Percentiles rank a stretch among this genome's conserved stretches.
These are phyloP conservation scores for Colletotrichum graminicola DNA, from an alignment of 2,329 filamentous ascomycete genomes.

Conservation along the genomic window DNA sequence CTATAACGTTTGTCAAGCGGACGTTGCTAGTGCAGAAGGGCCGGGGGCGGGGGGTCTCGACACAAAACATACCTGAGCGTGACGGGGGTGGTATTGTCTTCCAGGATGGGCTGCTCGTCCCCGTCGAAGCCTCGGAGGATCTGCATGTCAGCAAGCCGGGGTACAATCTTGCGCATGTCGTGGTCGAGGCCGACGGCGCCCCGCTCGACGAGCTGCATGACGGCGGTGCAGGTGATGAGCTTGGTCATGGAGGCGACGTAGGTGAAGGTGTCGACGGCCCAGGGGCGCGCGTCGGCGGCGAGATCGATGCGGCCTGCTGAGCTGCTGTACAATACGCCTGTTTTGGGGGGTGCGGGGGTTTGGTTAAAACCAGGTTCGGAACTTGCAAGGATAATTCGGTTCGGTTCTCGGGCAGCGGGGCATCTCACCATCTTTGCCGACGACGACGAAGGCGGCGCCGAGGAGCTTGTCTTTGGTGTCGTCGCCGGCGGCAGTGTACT, in stretches of 20 bases:
- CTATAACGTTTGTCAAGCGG: constrained; percentile 40
- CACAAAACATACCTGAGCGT: constrained; percentile 51
- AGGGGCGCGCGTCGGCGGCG: constrained; percentile 47
- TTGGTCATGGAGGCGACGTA: constrained; percentile 60
- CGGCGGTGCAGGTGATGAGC: constrained; percentile 52
- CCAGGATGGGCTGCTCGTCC: constrained; percentile 53
- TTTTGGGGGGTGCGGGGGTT: not conserved
- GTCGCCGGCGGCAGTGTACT: constrained; percentile 47
- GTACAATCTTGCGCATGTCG: constrained; percentile 51
- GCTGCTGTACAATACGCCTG: constrained; percentile 53
- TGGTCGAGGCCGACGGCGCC: constrained; percentile 52
- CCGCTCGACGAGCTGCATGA: constrained; percentile 57
- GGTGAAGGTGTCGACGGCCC: constrained; percentile 50
- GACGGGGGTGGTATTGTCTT: constrained; percentile 53
- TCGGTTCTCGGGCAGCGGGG: not conserved
- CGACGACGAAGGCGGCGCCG: constrained; percentile 53
- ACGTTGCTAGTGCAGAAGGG: not conserved
- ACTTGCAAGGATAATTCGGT: not conserved
- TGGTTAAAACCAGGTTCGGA: not conserved
- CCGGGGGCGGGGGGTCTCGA: not conserved
- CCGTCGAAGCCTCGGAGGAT: constrained; percentile 55
- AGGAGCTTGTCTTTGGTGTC: constrained; percentile 51
- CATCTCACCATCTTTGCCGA: constrained; percentile 49
- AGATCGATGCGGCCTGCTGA: constrained; percentile 53
- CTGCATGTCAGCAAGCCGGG: constrained; percentile 50